Percentiles rank a stretch among this genome's conserved stretches.
phyloP scores from a whole-genome alignment of 2,329 filamentous ascomycete species.

The Massarina eburnea region DNA sequence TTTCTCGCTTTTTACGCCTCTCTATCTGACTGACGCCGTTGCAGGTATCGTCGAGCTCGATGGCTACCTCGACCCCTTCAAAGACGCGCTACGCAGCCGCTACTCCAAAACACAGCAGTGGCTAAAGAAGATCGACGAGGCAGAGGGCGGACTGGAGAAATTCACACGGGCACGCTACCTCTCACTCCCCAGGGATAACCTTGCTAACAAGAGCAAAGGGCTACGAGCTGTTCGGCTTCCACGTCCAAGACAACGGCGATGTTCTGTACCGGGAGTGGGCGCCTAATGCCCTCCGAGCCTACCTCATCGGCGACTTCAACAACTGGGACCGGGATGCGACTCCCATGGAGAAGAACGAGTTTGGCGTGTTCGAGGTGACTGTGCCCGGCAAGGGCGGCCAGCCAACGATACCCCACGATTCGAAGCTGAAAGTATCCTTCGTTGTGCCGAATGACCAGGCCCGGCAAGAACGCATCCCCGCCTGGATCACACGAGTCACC shows the following conservation, averaged over 20 bases:
- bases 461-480: slow-evolving; percentile 82
- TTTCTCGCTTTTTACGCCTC: not conserved
- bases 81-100: slow-evolving; percentile 72
- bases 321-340: slow-evolving; percentile 82
- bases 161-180: slow-evolving; percentile 71
- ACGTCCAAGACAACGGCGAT: slow-evolving; percentile 77
- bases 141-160: slow-evolving; percentile 86
- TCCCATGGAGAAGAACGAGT: slow-evolving; percentile 83
- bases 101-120: slow-evolving; percentile 80
- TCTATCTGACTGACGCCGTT: slow-evolving; percentile 25
- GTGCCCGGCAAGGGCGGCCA: slow-evolving; percentile 73
- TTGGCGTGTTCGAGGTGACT: slow-evolving; percentile 82
- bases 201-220: slow-evolving; percentile 59
- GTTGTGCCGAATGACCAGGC: slow-evolving; percentile 73
- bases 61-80: slow-evolving; percentile 85
- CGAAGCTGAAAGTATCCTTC: slow-evolving; percentile 94
- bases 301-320: slow-evolving; percentile 94
- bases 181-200: not conserved
- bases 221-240: slow-evolving; percentile 83
- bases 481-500: slow-evolving; percentile 97
- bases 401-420: slow-evolving; percentile 84
- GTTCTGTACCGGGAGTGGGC: slow-evolving; percentile 96
- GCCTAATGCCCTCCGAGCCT: slow-evolving; percentile 81
- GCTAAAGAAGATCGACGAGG: slow-evolving; percentile 80
- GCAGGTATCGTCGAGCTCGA: slow-evolving; percentile 84